phyloP scores from a whole-genome alignment of 2,329 filamentous ascomycete genomes.

The Aspergillus phoenicis region DNA sequence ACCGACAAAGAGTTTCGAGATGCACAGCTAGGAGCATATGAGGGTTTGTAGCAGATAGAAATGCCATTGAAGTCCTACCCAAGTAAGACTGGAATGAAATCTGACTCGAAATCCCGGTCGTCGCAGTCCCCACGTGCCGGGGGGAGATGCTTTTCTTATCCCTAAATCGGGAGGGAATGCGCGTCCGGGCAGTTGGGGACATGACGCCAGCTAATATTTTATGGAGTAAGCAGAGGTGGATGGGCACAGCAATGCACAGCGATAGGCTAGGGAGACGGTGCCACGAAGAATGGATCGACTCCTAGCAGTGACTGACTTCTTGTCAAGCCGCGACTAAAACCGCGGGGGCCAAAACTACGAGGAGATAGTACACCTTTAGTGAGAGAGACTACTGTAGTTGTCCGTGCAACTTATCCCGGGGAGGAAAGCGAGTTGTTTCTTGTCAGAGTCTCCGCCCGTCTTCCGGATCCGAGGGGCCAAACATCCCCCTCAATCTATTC shows the following conservation, averaged over 20 bases:
- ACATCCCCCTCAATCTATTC: no score
- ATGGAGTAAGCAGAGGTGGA: not conserved
- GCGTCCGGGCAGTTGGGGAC: not conserved
- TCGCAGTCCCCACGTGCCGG: slow-evolving; percentile 6
- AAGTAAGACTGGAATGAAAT: not conserved
- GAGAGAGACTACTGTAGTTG: not conserved
- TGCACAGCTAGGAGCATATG: not conserved
- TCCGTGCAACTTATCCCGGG: not conserved
- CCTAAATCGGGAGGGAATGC: not conserved
- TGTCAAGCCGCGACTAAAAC: not conserved
- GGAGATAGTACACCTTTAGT: no score
- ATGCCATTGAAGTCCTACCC: not conserved
- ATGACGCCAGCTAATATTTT: slow-evolving; percentile 4
- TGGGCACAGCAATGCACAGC: not conserved
- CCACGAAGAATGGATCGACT: slow-evolving; percentile 3
- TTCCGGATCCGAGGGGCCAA: no score
- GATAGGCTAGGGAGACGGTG: not conserved
- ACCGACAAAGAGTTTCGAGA: not conserved
- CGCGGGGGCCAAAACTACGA: slow-evolving; percentile 1
- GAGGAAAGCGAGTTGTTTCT: no score
- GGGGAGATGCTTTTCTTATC: not conserved
- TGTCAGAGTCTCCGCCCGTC: no score
- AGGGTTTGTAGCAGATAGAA: not conserved
- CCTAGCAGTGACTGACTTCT: not conserved
- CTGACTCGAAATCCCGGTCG: not conserved